Base-by-base conservation (phyloP, 805 yeast genomes). In the Yamadazyma philogaea region DNA sequence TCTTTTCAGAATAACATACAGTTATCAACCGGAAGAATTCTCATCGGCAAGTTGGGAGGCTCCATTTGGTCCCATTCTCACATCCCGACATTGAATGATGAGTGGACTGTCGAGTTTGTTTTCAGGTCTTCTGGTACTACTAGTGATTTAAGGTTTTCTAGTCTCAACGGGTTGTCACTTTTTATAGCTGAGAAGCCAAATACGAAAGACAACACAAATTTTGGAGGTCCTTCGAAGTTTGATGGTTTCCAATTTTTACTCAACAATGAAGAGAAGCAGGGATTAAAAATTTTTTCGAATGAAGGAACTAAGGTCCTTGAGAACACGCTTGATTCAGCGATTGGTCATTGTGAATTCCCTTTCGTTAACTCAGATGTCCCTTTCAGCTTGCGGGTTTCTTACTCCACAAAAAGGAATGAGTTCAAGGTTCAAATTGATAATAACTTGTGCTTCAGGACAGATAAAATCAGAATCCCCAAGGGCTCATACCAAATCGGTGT, bases 341-440 rank as follows among this genome's bases (percentile, higher is more conserved):
- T 81, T 48, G 84, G 83, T 0, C 68, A 76, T 10, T 82, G 87
- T 63, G 59, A 66, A n/a, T 59, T 81, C 50, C 66, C 68, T 7
- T 85, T 77, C 51, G 82, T 84, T 57, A 81, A 79, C 51, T 78
- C 87, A 0, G 77, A 78, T 47, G 86, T 84, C 5, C 95, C 95
- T 8, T 66, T 77, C 18, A 82, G 86, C 1, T 40, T 84, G n/a
- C 77, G 88, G 61, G 50, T 85, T 11, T 78, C 83, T 7, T 83
- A 82, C 52, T 74, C 78, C 18, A 59, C 60, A 7, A 56, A 64
- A 31, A 57, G 59, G 20, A 64, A 68, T 12, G 60, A 75, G 45
- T 68, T 82, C 48, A 81, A 82, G 50, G 72, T 84, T n/a, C 87
- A 85, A 47, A 65, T 83, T 38, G 87, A 85, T 60, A 85, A 85